Evolutionary conservation across 139 green algal genomes (phyloP).

Genomic region (Chlorella sp.): DNA sequence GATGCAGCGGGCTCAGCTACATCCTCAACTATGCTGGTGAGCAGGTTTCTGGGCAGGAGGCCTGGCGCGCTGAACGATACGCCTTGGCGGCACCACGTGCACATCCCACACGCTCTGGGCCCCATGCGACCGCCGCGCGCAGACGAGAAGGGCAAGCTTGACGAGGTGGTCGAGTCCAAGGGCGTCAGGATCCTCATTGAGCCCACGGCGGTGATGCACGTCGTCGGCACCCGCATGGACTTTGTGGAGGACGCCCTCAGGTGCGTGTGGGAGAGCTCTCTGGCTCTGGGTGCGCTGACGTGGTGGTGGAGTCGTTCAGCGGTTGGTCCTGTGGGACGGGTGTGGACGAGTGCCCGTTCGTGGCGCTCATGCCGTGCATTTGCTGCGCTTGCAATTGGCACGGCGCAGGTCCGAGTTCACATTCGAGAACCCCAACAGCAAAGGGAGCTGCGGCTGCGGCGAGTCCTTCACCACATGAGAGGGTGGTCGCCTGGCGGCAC

Average conservation of each 20-base stretch:
- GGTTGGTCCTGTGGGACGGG: too few relatives aligned
- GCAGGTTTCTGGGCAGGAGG: background rate
- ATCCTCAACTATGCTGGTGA: conserved; percentile 94
- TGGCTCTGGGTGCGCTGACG: background rate
- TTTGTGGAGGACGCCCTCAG: conserved; percentile 85
- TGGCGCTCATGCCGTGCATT: too few relatives aligned
- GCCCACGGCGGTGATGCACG: conserved; percentile 90
- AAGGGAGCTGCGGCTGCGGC: conserved; percentile 87
- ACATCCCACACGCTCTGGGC: too few relatives aligned
- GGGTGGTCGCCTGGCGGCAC: too few relatives aligned
- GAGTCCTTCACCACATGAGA: conserved; percentile 88
- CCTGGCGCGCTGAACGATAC: background rate
- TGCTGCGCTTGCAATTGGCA: too few relatives aligned
- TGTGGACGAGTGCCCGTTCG: too few relatives aligned
- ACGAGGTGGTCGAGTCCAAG: conserved; percentile 90
- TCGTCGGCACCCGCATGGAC: conserved; percentile 96
- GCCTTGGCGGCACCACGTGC: background rate
- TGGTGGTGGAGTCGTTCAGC: background rate
- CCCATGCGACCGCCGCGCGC: conserved; percentile 8
- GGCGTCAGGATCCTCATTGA: conserved; percentile 94
- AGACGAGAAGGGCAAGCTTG: conserved; percentile 86
- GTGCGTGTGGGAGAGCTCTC: conserved; percentile 24
- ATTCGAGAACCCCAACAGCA: conserved; percentile 22
- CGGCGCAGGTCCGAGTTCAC: conserved; percentile 28
- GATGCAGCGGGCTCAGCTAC: conserved; percentile 96